These are phyloP conservation scores for Bipolaris cookei DNA, from an alignment of 2,329 filamentous ascomycete species.

Conservation along the genomic window DNA sequence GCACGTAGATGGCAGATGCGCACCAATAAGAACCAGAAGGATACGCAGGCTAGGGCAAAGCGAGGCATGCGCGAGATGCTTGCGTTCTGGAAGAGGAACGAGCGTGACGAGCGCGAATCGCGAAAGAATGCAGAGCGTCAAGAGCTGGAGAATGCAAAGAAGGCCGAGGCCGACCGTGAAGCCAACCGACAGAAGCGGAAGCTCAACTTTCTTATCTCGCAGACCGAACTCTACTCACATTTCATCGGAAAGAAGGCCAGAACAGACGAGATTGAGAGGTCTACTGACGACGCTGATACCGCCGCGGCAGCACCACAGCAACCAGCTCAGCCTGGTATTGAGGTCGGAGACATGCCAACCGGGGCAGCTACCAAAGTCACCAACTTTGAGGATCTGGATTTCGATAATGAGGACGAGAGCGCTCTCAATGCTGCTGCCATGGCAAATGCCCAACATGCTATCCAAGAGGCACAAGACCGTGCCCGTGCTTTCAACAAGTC, in stretches of 20 bases:
- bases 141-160: slow-evolving; percentile 94
- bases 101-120: slow-evolving; percentile 93
- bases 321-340: slow-evolving; percentile 53
- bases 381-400: slow-evolving; percentile 92
- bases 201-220: slow-evolving; percentile 98
- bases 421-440: slow-evolving; percentile 81
- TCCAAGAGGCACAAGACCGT: slow-evolving; percentile 91
- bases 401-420: slow-evolving; percentile 92
- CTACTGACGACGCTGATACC: slow-evolving; percentile 74
- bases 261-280: slow-evolving; percentile 91
- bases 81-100: slow-evolving; percentile 98
- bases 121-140: slow-evolving; percentile 93
- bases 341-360: slow-evolving; percentile 56
- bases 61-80: slow-evolving; percentile 99
- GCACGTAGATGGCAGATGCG: slow-evolving; percentile 95
- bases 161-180: slow-evolving; percentile 96
- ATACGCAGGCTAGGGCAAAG: slow-evolving; percentile 95
- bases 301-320: slow-evolving; percentile 51
- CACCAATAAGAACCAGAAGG: slow-evolving; percentile 98
- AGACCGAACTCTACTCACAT: slow-evolving; percentile 98
- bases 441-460: slow-evolving; percentile 94
- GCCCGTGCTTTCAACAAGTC: slow-evolving; percentile 87
- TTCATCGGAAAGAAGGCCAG: slow-evolving; percentile 99
- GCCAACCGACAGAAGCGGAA: slow-evolving; percentile 97
- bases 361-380: slow-evolving; percentile 75